phyloP scores from a whole-genome alignment of 2,329 filamentous ascomycete species.

The Colletotrichum cereale region DNA sequence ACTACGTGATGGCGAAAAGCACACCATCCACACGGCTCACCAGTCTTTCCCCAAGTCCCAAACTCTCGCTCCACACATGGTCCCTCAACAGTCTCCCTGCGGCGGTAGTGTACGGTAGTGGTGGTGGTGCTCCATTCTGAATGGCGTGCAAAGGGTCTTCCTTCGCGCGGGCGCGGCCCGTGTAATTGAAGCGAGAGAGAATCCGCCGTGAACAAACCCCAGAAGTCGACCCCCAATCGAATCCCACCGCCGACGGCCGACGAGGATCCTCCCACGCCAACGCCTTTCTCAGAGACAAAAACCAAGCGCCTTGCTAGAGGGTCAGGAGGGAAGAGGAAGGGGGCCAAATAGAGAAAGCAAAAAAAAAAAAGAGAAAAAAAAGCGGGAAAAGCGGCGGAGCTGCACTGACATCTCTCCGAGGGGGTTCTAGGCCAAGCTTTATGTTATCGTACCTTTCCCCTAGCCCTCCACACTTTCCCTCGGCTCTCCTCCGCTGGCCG shows the following conservation, averaged over 20 bases:
- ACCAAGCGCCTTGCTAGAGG: not conserved
- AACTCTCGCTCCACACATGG: not conserved
- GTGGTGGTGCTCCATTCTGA: not conserved
- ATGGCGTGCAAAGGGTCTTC: not conserved
- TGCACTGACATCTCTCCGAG: not conserved
- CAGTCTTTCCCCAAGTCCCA: not conserved
- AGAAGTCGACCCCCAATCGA: not conserved
- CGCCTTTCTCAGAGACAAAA: not conserved
- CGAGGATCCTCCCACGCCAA: not conserved
- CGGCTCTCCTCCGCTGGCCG: not conserved
- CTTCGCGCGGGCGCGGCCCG: conserved; percentile 7
- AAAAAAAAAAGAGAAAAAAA: not conserved
- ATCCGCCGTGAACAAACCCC: not conserved
- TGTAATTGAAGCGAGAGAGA: not conserved
- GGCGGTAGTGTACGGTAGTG: not conserved
- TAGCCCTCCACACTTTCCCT: not conserved
- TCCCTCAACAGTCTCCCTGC: conserved; percentile 15
- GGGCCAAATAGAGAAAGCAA: not conserved
- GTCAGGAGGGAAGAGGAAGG: not conserved
- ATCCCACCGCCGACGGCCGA: not conserved
- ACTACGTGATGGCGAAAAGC: conserved; percentile 5
- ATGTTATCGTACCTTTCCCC: not conserved
- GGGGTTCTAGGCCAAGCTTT: not conserved
- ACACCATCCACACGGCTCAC: not conserved
- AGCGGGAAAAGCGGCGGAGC: not conserved